Evolutionary conservation across 176 grass and related monocot species (phyloP).

Genomic region (Triticum dicoccoides): DNA sequence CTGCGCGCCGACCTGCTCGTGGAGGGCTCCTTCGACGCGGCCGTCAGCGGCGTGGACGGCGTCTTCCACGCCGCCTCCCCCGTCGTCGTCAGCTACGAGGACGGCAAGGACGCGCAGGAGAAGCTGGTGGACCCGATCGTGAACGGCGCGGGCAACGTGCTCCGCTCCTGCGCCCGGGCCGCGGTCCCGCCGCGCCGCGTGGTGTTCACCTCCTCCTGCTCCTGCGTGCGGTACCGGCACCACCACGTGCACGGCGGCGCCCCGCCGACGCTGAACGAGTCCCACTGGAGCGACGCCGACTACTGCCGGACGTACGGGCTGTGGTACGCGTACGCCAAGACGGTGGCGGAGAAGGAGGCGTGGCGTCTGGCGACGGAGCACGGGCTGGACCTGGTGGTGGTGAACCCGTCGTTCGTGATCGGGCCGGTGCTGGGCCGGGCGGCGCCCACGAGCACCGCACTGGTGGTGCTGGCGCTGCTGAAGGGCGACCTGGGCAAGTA

Average conservation of each 20-base stretch:
- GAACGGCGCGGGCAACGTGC: slow-evolving; percentile 70
- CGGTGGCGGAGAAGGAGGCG: slow-evolving; percentile 81
- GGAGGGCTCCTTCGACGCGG: slow-evolving; percentile 74
- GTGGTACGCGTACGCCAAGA: slow-evolving; percentile 92
- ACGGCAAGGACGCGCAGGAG: slow-evolving; percentile 48
- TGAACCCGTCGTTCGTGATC: slow-evolving; percentile 83
- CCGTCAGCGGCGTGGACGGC: slow-evolving; percentile 63
- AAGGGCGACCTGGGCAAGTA: slow-evolving; percentile 46
- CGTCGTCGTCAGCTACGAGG: slow-evolving; percentile 24
- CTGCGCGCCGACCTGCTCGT: slow-evolving; percentile 59
- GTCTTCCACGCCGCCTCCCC: slow-evolving; percentile 85
- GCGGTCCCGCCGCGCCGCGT: slow-evolving; percentile 33
- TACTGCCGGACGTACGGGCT: slow-evolving; percentile 72
- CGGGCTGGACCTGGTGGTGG: slow-evolving; percentile 61
- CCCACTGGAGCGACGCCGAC: slow-evolving; percentile 71
- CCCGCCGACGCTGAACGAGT: slow-evolving; percentile 56
- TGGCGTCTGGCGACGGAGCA: slow-evolving; percentile 66
- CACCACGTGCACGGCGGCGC: slow-evolving; percentile 8
- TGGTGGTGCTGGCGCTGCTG: slow-evolving; percentile 51
- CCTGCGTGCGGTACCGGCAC: slow-evolving; percentile 63
- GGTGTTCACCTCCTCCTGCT: slow-evolving; percentile 85
- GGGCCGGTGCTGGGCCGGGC: slow-evolving; percentile 48
- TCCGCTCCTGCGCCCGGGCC: slow-evolving; percentile 58
- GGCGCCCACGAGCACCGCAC: slow-evolving; percentile 49
- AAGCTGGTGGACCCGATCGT: slow-evolving; percentile 61